These are phyloP conservation scores for Exophiala spinifera DNA, from an alignment of 2,329 filamentous ascomycete species.

Conservation along the genomic window DNA sequence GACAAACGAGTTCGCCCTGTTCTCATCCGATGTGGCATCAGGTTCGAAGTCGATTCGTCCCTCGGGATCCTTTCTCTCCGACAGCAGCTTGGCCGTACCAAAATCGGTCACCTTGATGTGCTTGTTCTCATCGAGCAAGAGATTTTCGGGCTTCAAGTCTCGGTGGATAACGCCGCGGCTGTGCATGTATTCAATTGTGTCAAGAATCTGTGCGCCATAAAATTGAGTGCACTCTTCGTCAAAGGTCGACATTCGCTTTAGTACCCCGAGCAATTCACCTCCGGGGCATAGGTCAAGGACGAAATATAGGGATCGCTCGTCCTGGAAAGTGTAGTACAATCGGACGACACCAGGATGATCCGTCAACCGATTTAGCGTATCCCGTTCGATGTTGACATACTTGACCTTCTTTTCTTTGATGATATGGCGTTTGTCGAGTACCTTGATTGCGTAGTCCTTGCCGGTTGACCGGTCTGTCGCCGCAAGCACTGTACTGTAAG, in stretches of 20 bases:
- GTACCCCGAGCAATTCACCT: constrained; percentile 83
- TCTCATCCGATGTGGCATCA: constrained; percentile 45
- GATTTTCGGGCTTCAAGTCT: constrained; percentile 95
- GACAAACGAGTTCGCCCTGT: constrained; percentile 88
- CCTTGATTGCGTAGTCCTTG: constrained; percentile 97
- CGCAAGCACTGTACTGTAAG: constrained; percentile 92
- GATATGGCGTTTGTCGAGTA: constrained; percentile 96
- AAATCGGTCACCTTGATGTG: constrained; percentile 99
- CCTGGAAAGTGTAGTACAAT: constrained; percentile 97
- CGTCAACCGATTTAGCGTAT: constrained; percentile 91
- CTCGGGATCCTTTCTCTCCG: constrained; percentile 47
- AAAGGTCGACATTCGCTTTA: constrained; percentile 93
- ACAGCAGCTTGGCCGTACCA: constrained; percentile 91
- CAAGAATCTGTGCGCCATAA: constrained; percentile 92
- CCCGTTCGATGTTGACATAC: constrained; percentile 99
- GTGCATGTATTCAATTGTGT: constrained; percentile 98
- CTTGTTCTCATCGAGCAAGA: constrained; percentile 91
- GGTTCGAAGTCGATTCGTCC: constrained; percentile 40
- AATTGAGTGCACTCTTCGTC: constrained; percentile 92
- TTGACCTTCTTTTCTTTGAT: constrained; percentile 99
- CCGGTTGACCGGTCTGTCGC: constrained; percentile 90
- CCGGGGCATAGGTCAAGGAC: constrained; percentile 90
- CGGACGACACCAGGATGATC: constrained; percentile 96
- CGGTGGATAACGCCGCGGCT: constrained; percentile 92
- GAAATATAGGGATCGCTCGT: constrained; percentile 93